phyloP scores from a whole-genome alignment of 2,329 filamentous ascomycete species.

The Fusarium euwallaceae region DNA sequence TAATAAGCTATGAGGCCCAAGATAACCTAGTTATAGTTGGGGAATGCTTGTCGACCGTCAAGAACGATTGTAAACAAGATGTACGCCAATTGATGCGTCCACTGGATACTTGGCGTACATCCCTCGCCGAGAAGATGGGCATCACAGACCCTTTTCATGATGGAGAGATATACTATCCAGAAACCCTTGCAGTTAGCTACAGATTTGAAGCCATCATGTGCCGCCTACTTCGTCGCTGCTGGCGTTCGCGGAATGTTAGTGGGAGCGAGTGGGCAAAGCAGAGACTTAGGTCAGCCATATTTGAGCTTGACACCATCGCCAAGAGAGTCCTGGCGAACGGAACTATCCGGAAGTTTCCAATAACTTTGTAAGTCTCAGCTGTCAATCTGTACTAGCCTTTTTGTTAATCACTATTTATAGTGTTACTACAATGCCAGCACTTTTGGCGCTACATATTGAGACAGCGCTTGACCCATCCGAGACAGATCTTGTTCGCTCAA shows the following conservation, averaged over 20 bases:
- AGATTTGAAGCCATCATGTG: background rate
- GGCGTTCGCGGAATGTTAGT: background rate
- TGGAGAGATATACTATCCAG: background rate
- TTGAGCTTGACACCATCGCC: slow-evolving; percentile 18
- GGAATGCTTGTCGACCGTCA: background rate
- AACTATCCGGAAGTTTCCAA: slow-evolving; percentile 2
- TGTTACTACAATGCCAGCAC: slow-evolving; percentile 7
- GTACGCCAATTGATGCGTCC: background rate
- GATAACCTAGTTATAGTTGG: background rate
- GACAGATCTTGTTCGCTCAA: slow-evolving; percentile 11
- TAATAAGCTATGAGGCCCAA: accelerated
- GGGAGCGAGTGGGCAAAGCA: slow-evolving; percentile 18
- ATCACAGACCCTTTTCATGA: background rate
- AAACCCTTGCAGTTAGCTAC: background rate
- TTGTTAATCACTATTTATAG: background rate
- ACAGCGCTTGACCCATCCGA: slow-evolving; percentile 16
- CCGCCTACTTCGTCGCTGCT: background rate
- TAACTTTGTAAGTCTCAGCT: slow-evolving; percentile 8
- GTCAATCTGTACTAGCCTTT: no score
- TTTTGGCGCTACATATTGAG: slow-evolving; percentile 21
- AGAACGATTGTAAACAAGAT: background rate
- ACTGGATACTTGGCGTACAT: slow-evolving; percentile 13
- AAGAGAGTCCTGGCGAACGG: slow-evolving; percentile 17
- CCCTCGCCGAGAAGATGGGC: slow-evolving; percentile 10
- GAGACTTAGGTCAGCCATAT: slow-evolving; percentile 11